These are phyloP conservation scores for Oenanthe sinensis DNA, from an alignment of 129 eudicot genomes.

Conservation along the genomic window DNA sequence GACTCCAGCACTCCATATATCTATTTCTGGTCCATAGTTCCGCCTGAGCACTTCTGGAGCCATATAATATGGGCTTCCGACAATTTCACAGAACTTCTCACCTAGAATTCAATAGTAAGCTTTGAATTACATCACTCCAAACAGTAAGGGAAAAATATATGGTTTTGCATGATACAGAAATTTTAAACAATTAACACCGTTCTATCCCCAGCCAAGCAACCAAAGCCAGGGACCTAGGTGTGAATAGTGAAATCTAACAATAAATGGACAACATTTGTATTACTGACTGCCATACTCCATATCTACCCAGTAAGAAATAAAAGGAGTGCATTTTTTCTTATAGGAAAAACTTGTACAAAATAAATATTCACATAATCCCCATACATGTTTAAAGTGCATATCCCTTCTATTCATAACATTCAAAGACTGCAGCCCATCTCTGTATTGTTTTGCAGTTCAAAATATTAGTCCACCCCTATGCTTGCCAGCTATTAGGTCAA, in stretches of 20 bases:
- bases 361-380: neutral
- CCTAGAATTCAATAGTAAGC: conserved; percentile 24
- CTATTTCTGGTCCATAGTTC: conserved; percentile 62
- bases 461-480: neutral
- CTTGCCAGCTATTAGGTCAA: conserved; percentile 5
- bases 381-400: neutral
- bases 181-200: neutral
- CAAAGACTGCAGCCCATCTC: neutral
- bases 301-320: neutral
- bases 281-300: neutral
- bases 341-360: neutral
- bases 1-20: conserved; percentile 69
- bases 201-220: neutral
- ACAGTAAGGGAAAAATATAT: neutral
- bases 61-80: conserved; percentile 63
- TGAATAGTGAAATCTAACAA: neutral
- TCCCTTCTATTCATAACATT: neutral
- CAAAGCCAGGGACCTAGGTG: neutral
- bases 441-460: neutral
- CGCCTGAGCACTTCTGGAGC: conserved; percentile 67
- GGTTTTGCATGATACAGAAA: neutral
- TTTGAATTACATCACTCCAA: neutral
- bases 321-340: neutral
- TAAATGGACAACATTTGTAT: neutral
- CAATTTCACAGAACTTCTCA: conserved; percentile 58